A percentile compares a stretch with the other conserved stretches of the same genome.
Evolutionary conservation across 371 early-diverging fungal species (phyloP).

Genomic region (Mortierella sp.): DNA sequence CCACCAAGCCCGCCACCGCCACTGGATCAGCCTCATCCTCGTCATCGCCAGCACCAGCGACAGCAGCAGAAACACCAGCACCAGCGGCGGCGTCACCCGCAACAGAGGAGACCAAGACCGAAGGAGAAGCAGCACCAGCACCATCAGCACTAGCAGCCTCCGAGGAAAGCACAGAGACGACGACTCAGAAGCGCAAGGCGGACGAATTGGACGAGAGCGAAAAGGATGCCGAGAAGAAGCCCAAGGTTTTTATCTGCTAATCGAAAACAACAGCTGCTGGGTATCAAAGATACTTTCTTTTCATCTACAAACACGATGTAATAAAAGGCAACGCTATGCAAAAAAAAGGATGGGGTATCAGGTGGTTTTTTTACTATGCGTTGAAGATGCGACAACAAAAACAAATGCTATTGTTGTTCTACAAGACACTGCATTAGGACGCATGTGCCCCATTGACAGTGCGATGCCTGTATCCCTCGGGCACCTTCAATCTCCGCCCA

Average conservation of each 20-base stretch:
- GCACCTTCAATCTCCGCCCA: background rate
- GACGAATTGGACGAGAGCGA: slow-evolving; percentile 21
- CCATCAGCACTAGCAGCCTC: background rate
- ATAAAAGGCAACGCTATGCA: background rate
- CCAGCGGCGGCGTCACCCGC: slow-evolving; percentile 12
- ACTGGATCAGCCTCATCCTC: slow-evolving; percentile 14
- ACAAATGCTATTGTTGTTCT: too few relatives aligned
- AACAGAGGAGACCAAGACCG: background rate
- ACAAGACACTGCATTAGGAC: background rate
- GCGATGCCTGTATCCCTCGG: slow-evolving; percentile 4
- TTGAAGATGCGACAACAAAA: background rate
- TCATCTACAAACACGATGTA: background rate
- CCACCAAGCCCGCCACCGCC: slow-evolving; percentile 13
- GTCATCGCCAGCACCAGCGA: slow-evolving; percentile 13
- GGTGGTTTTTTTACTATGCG: background rate
- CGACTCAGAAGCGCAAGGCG: slow-evolving; percentile 46
- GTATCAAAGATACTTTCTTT: background rate
- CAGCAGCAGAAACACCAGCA: background rate
- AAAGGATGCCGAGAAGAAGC: slow-evolving; percentile 41
- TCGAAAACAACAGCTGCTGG: background rate
- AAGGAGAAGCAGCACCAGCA: background rate
- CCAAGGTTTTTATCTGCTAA: slow-evolving; percentile 27
- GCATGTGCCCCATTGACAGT: background rate
- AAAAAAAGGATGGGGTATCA: background rate
- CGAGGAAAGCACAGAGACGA: slow-evolving; percentile 7